phyloP scores from a whole-genome alignment of 2,329 filamentous ascomycete genomes.

The Ascochyta pisi region DNA sequence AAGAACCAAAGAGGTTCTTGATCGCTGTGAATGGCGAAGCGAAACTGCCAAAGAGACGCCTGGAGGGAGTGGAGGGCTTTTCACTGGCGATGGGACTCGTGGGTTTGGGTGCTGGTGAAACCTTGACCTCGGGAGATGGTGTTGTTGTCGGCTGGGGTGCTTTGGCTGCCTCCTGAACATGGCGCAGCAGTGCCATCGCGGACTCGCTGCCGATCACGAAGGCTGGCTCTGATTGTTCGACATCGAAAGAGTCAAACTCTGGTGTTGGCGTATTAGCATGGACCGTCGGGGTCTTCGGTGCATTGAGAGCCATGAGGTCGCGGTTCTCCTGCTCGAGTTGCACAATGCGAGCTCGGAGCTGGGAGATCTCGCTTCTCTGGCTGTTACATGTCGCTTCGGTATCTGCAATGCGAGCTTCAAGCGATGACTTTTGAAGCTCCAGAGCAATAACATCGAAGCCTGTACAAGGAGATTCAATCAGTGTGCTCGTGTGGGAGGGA shows the following conservation, averaged over 20 bases:
- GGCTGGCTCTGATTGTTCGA: slow-evolving; percentile 12
- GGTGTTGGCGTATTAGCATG: slow-evolving; percentile 18
- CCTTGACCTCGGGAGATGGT: background rate
- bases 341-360: slow-evolving; percentile 14
- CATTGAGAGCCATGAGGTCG: background rate
- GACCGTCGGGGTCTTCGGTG: background rate
- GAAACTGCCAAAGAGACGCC: slow-evolving; percentile 19
- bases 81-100: background rate
- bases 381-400: background rate
- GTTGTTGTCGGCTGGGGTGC: background rate
- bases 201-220: slow-evolving; percentile 27
- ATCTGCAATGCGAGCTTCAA: background rate
- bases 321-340: slow-evolving; percentile 10
- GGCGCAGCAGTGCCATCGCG: slow-evolving; percentile 31
- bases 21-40: slow-evolving; percentile 30
- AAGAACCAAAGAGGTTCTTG: slow-evolving; percentile 25
- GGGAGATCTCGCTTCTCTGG: slow-evolving; percentile 17
- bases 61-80: slow-evolving; percentile 6
- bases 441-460: background rate
- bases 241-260: slow-evolving; percentile 31
- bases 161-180: slow-evolving; percentile 29
- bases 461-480: slow-evolving; percentile 1
- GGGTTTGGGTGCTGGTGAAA: slow-evolving; percentile 8
- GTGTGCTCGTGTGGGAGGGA: background rate
- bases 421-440: background rate